Percentiles rank a stretch among this genome's conserved stretches.
Evolutionary conservation across 2,329 filamentous ascomycete species (phyloP).

Genomic region (Didymella segeticola): DNA sequence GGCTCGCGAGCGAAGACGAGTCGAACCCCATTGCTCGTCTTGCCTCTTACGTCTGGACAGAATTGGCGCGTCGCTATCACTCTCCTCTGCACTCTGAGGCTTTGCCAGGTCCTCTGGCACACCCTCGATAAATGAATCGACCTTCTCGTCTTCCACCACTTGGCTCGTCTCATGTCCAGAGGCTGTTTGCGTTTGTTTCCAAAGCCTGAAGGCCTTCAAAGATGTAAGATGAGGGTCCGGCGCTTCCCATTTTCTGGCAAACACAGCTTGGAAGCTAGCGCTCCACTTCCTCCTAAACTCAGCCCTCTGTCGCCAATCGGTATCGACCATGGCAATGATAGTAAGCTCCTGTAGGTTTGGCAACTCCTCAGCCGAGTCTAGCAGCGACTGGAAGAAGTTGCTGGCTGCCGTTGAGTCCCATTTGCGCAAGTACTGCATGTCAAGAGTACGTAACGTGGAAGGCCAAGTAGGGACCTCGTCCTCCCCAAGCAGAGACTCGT

Average conservation of each 20-base stretch:
- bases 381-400: constrained; percentile 79
- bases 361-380: constrained; percentile 72
- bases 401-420: constrained; percentile 74
- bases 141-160: constrained; percentile 17
- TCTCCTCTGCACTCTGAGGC: constrained; percentile 17
- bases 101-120: constrained; percentile 14
- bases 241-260: constrained; percentile 59
- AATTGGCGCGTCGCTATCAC: constrained; percentile 40
- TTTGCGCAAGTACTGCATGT: constrained; percentile 78
- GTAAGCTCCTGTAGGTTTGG: constrained; percentile 71
- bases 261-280: constrained; percentile 71
- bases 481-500: constrained; percentile 68
- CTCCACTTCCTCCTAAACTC: constrained; percentile 82
- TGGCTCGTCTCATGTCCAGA: background rate
- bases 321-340: constrained; percentile 75
- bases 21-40: constrained; percentile 39
- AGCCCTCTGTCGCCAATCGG: constrained; percentile 80
- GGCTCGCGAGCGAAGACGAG: constrained; percentile 40
- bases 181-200: constrained; percentile 36
- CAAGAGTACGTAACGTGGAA: constrained; percentile 69
- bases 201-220: constrained; percentile 51
- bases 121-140: constrained; percentile 38
- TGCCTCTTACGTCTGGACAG: constrained; percentile 23
- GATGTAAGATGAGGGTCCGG: constrained; percentile 55
- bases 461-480: constrained; percentile 82